A percentile compares a stretch with the other conserved stretches of the same genome.
Conservation (phyloP, 495 filamentous ascomycete genomes). For the Hypomontagnella submonticulosa region DNA sequence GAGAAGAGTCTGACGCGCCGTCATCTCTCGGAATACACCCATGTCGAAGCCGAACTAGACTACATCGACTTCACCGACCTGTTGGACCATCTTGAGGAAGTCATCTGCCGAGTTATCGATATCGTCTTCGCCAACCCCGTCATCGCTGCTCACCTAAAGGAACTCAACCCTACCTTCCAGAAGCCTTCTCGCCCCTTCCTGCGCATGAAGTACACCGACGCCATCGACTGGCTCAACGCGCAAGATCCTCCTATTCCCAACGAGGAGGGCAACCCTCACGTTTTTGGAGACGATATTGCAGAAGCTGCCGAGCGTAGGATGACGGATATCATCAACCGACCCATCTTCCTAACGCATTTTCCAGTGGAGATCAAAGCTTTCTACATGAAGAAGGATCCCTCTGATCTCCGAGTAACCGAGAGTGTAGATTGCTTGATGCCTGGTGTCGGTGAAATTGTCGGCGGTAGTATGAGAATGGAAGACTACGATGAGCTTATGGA, state of each 20-base stretch:
- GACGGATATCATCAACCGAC: slow-evolving; percentile 94
- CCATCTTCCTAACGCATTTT: slow-evolving; percentile 98
- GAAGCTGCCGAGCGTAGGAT: slow-evolving; percentile 97
- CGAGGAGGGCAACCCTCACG: slow-evolving; percentile 89
- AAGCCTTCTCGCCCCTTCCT: slow-evolving; percentile 86
- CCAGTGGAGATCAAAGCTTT: slow-evolving; percentile 98
- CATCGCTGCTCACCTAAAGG: slow-evolving; percentile 74
- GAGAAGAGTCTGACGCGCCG: slow-evolving; percentile 95
- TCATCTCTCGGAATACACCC: slow-evolving; percentile 95
- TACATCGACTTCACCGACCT: slow-evolving; percentile 95
- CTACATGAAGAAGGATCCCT: slow-evolving; percentile 94
- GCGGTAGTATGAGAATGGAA: slow-evolving; percentile 96
- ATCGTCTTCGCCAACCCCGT: slow-evolving; percentile 76
- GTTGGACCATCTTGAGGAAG: slow-evolving; percentile 86
- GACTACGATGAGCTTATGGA: slow-evolving; percentile 91
- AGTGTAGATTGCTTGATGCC: slow-evolving; percentile 97
- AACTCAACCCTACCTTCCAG: slow-evolving; percentile 90
- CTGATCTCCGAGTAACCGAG: slow-evolving; percentile 91
- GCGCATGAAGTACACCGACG: slow-evolving; percentile 94
- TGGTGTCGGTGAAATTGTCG: slow-evolving; percentile 96
- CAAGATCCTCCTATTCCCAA: slow-evolving; percentile 83
- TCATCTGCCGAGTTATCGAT: slow-evolving; percentile 89
- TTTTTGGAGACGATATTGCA: slow-evolving; percentile 97
- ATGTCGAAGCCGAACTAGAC: slow-evolving; percentile 96
- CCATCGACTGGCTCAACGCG: slow-evolving; percentile 90